These are phyloP conservation scores for Saururus chinensis DNA, from an alignment of 164 flowering plant species.

Conservation along the genomic window DNA sequence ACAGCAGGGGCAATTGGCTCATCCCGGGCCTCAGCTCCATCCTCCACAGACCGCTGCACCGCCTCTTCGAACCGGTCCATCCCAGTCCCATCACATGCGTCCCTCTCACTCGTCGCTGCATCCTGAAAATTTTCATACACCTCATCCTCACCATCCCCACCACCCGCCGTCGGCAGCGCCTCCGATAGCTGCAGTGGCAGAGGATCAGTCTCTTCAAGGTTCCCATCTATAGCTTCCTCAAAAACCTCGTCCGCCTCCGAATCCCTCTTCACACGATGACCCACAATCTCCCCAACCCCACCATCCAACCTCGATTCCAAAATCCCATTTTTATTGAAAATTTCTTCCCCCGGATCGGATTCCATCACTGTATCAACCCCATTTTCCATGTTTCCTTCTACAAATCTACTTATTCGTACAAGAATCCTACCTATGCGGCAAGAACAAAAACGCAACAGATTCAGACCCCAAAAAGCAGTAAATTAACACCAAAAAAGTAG, in stretches of 20 bases:
- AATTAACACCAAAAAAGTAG: background rate
- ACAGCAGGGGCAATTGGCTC: background rate
- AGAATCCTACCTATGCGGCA: background rate
- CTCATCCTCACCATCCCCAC: constrained; percentile 11
- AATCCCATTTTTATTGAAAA: constrained; percentile 9
- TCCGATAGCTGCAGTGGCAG: background rate
- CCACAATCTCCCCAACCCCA: constrained; percentile 7
- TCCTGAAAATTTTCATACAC: constrained; percentile 6
- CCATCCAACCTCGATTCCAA: constrained; percentile 18
- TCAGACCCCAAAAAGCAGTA: background rate
- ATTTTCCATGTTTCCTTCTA: constrained; percentile 33
- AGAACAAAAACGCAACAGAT: background rate
- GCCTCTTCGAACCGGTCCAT: constrained; percentile 43
- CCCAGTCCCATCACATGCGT: constrained; percentile 13
- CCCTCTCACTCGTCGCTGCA: constrained; percentile 8
- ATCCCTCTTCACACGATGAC: constrained; percentile 19
- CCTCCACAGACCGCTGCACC: constrained; percentile 13
- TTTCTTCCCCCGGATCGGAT: constrained; percentile 7
- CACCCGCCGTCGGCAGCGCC: background rate
- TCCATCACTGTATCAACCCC: constrained; percentile 14
- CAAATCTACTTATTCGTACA: constrained; percentile 7
- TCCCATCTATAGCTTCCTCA: constrained; percentile 36
- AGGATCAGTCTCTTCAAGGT: constrained; percentile 3
- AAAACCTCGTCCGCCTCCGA: constrained; percentile 41
- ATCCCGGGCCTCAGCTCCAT: constrained; percentile 1